Evolutionary conservation across 2,329 filamentous ascomycete species (phyloP).

Genomic region (Sphaceloma murrayae): DNA sequence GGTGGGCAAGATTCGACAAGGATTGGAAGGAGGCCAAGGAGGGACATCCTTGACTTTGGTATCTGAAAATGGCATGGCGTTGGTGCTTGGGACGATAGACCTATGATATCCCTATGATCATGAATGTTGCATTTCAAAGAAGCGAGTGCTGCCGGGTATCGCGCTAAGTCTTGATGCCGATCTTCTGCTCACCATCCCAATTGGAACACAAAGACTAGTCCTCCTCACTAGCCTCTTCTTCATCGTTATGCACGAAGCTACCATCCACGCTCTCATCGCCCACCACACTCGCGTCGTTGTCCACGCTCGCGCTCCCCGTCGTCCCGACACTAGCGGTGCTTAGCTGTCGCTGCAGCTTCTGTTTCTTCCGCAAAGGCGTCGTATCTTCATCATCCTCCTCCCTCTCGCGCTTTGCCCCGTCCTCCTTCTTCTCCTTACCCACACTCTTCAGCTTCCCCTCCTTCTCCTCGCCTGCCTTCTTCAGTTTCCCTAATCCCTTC

Average conservation of each 20-base stretch:
- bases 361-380: conserved; percentile 28
- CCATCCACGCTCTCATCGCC: conserved; percentile 29
- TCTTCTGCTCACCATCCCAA: not conserved
- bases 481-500: conserved; percentile 35
- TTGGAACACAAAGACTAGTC: conserved; percentile 20
- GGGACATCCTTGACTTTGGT: conserved; percentile 16
- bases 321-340: conserved; percentile 28
- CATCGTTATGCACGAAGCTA: conserved; percentile 27
- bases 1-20: conserved; percentile 46
- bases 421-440: conserved; percentile 20
- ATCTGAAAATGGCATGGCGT: not conserved
- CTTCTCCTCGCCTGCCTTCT: conserved; percentile 39
- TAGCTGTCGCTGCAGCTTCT: conserved; percentile 29
- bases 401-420: conserved; percentile 27
- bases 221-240: conserved; percentile 25
- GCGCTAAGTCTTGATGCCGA: conserved; percentile 1
- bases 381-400: conserved; percentile 29
- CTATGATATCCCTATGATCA: not conserved
- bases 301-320: conserved; percentile 16
- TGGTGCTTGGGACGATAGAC: not conserved
- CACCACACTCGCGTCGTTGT: conserved; percentile 16
- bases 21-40: conserved; percentile 36
- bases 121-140: not conserved
- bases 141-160: no score
- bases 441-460: conserved; percentile 28